Conservation (phyloP, 73 alveolate genomes). For the Uronychia binucleata region DNA sequence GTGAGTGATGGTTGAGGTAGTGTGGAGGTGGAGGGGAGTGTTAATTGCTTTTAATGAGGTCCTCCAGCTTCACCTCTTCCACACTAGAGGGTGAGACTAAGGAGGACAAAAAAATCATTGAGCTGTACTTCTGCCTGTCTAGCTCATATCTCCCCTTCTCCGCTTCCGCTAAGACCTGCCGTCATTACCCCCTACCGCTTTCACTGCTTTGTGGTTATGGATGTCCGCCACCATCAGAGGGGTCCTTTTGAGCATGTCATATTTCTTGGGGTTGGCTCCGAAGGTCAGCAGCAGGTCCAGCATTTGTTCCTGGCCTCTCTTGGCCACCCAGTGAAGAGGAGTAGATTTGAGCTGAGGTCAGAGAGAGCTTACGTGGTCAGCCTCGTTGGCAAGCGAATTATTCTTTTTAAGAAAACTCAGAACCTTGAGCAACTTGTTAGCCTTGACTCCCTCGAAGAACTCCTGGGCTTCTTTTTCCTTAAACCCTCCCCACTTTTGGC, state of each 20-base stretch:
- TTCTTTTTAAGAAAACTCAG: background rate
- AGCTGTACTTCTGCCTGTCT: background rate
- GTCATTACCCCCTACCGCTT: background rate
- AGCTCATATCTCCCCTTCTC: background rate
- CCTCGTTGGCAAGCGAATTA: background rate
- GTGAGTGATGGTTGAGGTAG: too few species aligned
- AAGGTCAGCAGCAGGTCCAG: conserved; percentile 1
- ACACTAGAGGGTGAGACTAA: background rate
- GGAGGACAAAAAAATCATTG: background rate
- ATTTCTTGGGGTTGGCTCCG: conserved; percentile 25
- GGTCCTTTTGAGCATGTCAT: conserved; percentile 46
- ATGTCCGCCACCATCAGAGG: conserved; percentile 37
- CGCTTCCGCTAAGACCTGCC: background rate
- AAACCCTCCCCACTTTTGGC: background rate
- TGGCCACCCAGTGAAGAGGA: conserved; percentile 55
- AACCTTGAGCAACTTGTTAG: background rate
- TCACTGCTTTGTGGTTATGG: background rate
- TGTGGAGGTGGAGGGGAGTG: too few species aligned
- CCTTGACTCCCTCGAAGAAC: background rate
- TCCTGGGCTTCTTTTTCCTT: background rate
- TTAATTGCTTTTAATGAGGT: background rate
- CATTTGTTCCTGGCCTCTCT: conserved; percentile 34
- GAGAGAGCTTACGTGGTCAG: background rate
- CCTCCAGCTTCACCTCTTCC: background rate
- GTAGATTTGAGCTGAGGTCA: background rate